phyloP scores from a whole-genome alignment of 2,329 filamentous ascomycete genomes.

The Juglanconis oblonga region DNA sequence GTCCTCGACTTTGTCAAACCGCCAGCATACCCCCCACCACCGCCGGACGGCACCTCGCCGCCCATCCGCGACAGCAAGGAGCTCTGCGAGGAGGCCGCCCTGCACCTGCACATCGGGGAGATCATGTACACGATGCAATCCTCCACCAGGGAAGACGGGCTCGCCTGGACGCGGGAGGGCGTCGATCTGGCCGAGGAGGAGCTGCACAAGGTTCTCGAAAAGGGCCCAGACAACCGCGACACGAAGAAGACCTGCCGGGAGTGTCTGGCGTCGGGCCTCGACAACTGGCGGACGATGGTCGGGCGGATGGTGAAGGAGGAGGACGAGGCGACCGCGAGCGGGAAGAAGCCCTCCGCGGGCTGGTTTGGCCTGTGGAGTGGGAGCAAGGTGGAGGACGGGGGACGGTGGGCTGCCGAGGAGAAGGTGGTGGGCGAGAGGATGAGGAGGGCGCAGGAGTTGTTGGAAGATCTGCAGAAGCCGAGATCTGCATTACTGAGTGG shows the following conservation, averaged over 20 bases:
- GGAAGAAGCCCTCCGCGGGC: conserved; percentile 23
- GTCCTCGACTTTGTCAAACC: conserved; percentile 31
- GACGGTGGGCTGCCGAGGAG: conserved; percentile 52
- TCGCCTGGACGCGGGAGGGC: conserved; percentile 87
- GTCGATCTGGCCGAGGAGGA: conserved; percentile 76
- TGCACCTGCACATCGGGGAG: conserved; percentile 90
- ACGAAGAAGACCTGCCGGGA: conserved; percentile 66
- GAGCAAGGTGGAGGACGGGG: conserved; percentile 35
- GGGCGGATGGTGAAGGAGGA: conserved; percentile 57
- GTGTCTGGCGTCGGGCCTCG: conserved; percentile 72
- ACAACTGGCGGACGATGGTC: conserved; percentile 84
- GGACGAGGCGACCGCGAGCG: conserved; percentile 32
- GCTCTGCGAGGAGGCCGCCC: conserved; percentile 77
- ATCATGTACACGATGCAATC: conserved; percentile 75
- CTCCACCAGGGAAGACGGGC: conserved; percentile 59
- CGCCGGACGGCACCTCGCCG: conserved; percentile 65
- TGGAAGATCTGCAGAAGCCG: conserved; percentile 42
- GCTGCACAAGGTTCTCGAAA: conserved; percentile 43
- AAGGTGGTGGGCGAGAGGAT: conserved; percentile 51
- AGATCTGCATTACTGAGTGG: not conserved
- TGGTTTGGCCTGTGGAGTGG: conserved; percentile 42
- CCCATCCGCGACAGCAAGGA: conserved; percentile 63
- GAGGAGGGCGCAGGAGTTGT: conserved; percentile 47
- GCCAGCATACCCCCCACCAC: conserved; percentile 68
- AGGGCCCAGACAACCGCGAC: conserved; percentile 27